Base-by-base conservation (phyloP, 345 rosid genomes). In the Brassica carinata region DNA sequence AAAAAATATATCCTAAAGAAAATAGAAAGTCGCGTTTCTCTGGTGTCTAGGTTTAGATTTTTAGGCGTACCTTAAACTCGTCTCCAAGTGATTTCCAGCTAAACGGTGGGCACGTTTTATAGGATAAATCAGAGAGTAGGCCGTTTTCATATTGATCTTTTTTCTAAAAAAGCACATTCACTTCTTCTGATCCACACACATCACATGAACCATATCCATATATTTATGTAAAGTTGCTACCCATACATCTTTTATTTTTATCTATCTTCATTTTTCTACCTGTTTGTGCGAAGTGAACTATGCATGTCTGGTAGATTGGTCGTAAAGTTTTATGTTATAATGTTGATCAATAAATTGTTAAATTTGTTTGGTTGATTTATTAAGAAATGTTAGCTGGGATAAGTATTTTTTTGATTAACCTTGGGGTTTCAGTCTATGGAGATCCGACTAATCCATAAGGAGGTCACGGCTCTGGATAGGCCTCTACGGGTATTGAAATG, bases 1-100 rank as follows among this genome's bases (percentile, higher is more conserved):
- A 27, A 65, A 18, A 57, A 7, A 58, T n/a, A 64, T 36, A 64
- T 27, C 29, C 7, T n/a, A 8, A 18, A 51, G 30, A 55, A 69
- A 59, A 40, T 38, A 72, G 48, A 72, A 79, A 72, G 82, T 40
- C 5, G 40, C 5, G 40, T 72, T 72, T 72, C 68, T 79, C 48
- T 72, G 61, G 61, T 79, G 14, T 27, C 34, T 67, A 73, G 53
- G 74, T 73, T 67, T 79, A 67, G 73, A 73, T 73, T 45, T 38
- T 67, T 79, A 59, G 68, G 30, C n/a, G 29, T 30, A 79, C 69
- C 33, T 59, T 73, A 73, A 79, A 79, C 69, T 73, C 69, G 48
- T 19, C 40, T 59, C 8, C 7, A 19, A 79, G 82, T 73, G 78
- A 18, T 73, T 40, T 79, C 78, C 82, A 79, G 78, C 78, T 31